Evolutionary conservation across 495 filamentous ascomycete genomes (phyloP), one percentile per base, ranked within the genome.

Genomic region (Xylaria acuta): DNA sequence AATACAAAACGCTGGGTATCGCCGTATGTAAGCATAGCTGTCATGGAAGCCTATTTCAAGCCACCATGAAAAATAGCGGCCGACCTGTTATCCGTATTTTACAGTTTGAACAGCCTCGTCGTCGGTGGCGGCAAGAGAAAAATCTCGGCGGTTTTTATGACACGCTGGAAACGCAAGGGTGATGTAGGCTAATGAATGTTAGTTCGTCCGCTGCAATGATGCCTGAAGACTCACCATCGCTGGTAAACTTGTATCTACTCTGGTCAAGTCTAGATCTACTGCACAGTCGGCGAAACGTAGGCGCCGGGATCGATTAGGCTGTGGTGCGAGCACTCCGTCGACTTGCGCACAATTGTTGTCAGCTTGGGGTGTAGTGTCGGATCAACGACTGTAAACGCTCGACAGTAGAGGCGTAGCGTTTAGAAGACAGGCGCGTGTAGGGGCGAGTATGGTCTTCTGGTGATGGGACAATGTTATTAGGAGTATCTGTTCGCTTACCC

Each of bases 1-100:
- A 63, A 40, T 9, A 27, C n/a, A 4, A 30, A 49, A 62, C 56
- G 67, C 67, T 70, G 41, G 67, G 41, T 70, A 70, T 62, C 40
- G 67, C 30, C 12, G 30, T 8, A 38, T 34, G n/a, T 40, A 36
- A 25, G 34, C 22, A 25, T n/a, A 60, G 9, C 27, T 25, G 30
- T 22, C 54, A 25, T 36, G 1, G 41, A 60, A 47, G 16, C 20
- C 2, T 40, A 22, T 8, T 51, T 67, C 3, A 54, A 25, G 36
- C 22, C 16, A 38, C 22, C 11, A n/a, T 11, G 2, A 6, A 43
- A 27, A 16, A 43, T 16, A 47, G 22, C 14, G 14, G 1, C 18
- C n/a, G 5, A n/a, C 36, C 25, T 18, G 20, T 12, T 68, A 6
- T 58, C 7, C n/a, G n/a, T 30, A n/a, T 47, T 36, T 47, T 14